phyloP scores from a whole-genome alignment of 2,329 filamentous ascomycete species.

The Calonectria pseudoturangicola region DNA sequence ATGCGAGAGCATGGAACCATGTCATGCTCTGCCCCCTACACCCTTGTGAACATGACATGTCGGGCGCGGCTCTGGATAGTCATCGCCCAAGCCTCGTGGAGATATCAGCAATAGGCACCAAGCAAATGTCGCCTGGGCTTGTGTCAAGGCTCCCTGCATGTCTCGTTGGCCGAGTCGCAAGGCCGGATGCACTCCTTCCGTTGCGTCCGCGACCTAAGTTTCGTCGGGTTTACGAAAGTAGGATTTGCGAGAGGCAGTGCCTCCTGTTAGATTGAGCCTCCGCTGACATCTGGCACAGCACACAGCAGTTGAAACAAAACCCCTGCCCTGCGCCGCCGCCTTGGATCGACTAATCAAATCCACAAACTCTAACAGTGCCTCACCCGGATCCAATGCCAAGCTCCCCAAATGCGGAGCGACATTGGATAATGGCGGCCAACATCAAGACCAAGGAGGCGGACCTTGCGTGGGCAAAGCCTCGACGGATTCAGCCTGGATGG shows the following conservation, averaged over 20 bases:
- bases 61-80: conserved; percentile 37
- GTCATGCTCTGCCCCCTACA: conserved; percentile 35
- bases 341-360: conserved; percentile 29
- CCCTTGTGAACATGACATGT: conserved; percentile 31
- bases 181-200: conserved; percentile 22
- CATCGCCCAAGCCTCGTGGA: conserved; percentile 26
- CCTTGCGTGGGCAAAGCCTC: conserved; percentile 22
- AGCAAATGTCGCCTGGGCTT: not conserved
- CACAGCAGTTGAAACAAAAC: conserved; percentile 23
- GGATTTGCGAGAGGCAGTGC: conserved; percentile 30
- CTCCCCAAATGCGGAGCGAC: conserved; percentile 7
- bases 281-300: conserved; percentile 20
- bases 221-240: conserved; percentile 18
- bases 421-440: conserved; percentile 23
- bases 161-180: conserved; percentile 2
- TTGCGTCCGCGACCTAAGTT: conserved; percentile 2
- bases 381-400: conserved; percentile 19
- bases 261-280: conserved; percentile 16
- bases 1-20: conserved; percentile 45
- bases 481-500: conserved; percentile 8
- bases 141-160: conserved; percentile 1
- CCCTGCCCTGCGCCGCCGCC: conserved; percentile 25
- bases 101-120: conserved; percentile 28
- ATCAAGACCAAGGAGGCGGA: conserved; percentile 6
- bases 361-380: conserved; percentile 25